phyloP scores from a whole-genome alignment of 2,329 filamentous ascomycete genomes.

The Aspergillus piperis region DNA sequence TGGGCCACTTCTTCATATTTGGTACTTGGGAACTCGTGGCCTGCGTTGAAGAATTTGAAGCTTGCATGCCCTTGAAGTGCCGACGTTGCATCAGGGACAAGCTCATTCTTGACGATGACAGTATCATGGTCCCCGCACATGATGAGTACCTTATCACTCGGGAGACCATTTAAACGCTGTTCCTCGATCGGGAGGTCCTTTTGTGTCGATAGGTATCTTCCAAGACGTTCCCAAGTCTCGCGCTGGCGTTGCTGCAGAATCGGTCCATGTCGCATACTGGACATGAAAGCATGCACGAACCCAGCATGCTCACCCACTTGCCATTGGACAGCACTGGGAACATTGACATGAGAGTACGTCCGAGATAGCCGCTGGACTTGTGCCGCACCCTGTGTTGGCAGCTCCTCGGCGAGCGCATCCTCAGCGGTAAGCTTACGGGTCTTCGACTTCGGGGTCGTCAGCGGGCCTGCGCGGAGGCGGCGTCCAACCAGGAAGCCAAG shows the following conservation, averaged over 20 bases:
- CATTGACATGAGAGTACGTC: conserved; percentile 54
- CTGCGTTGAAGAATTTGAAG: conserved; percentile 60
- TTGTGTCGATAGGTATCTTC: conserved; percentile 50
- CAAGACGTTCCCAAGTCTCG: conserved; percentile 62
- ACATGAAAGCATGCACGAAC: conserved; percentile 71
- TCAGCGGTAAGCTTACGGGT: conserved; percentile 40
- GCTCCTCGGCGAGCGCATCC: conserved; percentile 46
- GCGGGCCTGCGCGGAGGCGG: conserved; percentile 50
- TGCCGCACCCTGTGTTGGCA: conserved; percentile 34
- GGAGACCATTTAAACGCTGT: conserved; percentile 33
- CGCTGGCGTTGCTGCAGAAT: conserved; percentile 62
- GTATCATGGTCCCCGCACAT: conserved; percentile 67
- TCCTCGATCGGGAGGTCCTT: conserved; percentile 31
- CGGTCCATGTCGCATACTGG: conserved; percentile 68
- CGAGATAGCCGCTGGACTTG: conserved; percentile 54
- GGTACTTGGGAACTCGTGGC: conserved; percentile 70
- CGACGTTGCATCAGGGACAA: conserved; percentile 60
- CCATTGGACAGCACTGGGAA: conserved; percentile 67
- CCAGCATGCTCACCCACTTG: conserved; percentile 67
- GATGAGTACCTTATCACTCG: conserved; percentile 59
- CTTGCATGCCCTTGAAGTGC: conserved; percentile 62
- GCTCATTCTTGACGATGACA: conserved; percentile 66
- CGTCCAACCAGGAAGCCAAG: conserved; percentile 54
- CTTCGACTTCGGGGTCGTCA: conserved; percentile 35
- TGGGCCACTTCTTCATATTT: conserved; percentile 60